Base-by-base conservation (phyloP, 2,329 filamentous ascomycete genomes). In the Talaromyces albobiverticillius region DNA sequence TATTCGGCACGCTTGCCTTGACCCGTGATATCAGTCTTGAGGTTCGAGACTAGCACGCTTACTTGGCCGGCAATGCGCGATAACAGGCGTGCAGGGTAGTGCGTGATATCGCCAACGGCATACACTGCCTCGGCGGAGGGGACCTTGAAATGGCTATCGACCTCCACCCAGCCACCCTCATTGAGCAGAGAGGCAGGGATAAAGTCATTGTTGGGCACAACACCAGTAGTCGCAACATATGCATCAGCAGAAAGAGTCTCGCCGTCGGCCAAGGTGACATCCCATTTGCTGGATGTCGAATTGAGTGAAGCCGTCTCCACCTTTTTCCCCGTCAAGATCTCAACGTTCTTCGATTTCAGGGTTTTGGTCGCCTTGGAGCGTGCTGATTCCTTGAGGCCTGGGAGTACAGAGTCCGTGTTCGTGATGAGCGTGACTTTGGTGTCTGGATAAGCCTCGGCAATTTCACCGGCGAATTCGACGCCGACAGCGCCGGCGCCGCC, bases 401-500 rank as follows among this genome's bases (percentile, higher is more conserved):
- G 7, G 18, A 60, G 42, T 20, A 60, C 46, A 9, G 51, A 56
- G 18, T 54, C 49, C 29, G 57, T 51, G 20, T 41, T 43, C 10
- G 57, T 53, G 40, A 53, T 65, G 53, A 57, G 68, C 66, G 54
- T 82, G 61, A 36, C 67, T 62, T 51, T 57, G 29, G 61, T 59
- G 23, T 60, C 57, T 9, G 61, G 62, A n/a, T 60, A 64, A 26
- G 63, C 62, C 8, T 80, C 75, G 13, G 70, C 76, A 13, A 79
- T 59, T 64, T 81, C 78, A 38, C 76, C 79, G 0, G 76, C 75
- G 4, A 76, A 67, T 57, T 81, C 79, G 25, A 79, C 71, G 4
- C 76, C 77, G 5, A 76, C 71, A 7, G 78, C 69, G 0, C 79
- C 79, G 18, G 76, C 79, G 7, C 79, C 79, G 4, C 68, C 75